These are phyloP conservation scores for Kwoniella europaea DNA, from an alignment of 768 basidiomycete genomes.

Conservation along the genomic window DNA sequence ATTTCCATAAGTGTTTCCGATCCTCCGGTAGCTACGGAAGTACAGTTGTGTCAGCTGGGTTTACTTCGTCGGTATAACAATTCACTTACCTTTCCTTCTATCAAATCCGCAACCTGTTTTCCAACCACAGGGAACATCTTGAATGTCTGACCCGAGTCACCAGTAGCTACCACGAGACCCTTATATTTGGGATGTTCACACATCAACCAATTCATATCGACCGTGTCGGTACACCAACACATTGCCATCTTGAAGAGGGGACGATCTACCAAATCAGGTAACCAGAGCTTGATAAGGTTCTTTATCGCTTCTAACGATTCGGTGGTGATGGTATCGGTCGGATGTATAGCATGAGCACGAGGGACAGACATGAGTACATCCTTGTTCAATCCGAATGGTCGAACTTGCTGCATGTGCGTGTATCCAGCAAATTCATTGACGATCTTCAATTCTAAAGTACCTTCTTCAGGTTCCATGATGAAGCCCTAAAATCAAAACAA, in stretches of 20 bases:
- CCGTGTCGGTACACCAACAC: constrained; percentile 55
- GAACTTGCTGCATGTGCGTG: constrained; percentile 32
- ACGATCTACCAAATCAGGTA: constrained; percentile 37
- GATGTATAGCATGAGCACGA: constrained; percentile 53
- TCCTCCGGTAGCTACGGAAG: constrained; percentile 28
- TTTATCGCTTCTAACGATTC: constrained; percentile 42
- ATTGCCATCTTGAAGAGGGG: constrained; percentile 37
- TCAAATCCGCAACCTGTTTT: constrained; percentile 44
- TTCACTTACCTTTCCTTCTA: constrained; percentile 49
- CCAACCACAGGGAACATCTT: constrained; percentile 51
- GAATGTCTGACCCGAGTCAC: constrained; percentile 50
- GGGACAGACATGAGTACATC: constrained; percentile 48
- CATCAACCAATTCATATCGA: constrained; percentile 50
- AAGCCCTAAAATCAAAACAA: constrained; percentile 40
- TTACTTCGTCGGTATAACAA: background rate
- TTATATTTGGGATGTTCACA: constrained; percentile 46
- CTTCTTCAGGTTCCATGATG: constrained; percentile 50
- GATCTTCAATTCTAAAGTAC: constrained; percentile 38
- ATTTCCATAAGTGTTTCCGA: constrained; percentile 27
- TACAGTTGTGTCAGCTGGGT: constrained; percentile 1
- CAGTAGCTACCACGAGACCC: constrained; percentile 47
- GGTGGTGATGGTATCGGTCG: constrained; percentile 53
- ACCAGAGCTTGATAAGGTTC: constrained; percentile 40
- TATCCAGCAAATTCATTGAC: constrained; percentile 56
- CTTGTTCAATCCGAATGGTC: constrained; percentile 40